Base-by-base conservation (phyloP, 1,284 basidiomycete species). In the Ustilago hordei region DNA sequence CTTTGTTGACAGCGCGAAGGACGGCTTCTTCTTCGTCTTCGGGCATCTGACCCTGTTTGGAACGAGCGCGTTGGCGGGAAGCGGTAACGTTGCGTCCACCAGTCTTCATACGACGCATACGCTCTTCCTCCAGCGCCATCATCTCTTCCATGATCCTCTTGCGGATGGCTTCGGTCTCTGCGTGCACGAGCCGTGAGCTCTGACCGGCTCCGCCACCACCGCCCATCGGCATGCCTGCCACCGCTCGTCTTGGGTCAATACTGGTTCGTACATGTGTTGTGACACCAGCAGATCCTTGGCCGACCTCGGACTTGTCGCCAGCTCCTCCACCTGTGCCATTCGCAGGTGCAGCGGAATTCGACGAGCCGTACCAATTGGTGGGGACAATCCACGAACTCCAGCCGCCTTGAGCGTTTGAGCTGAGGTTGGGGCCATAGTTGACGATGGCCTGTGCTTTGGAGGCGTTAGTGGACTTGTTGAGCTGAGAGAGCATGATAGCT, bases 81-180 rank as follows among this genome's bases (percentile, higher is more conserved):
- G 66, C 70, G 2, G 59, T 63, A 2, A 79, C 61, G 38, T 69
- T 73, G 39, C 73, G 75, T 3, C 79, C 79, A 8, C 80, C 90
- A 75, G 92, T 91, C 64, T 91, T 91, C 96, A 98, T 99, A 15
- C 95, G 90, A 65, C 92, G 91, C 91, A 99, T 96, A 31, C 96
- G 90, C 86, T 98, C 95, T 84, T 99, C 95, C 86, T 99, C 96
- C 32, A 99, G 88, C 45, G 93, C 90, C 83, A 98, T 90, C 96
- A 99, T 99, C 89, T 99, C 96, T 82, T 93, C 91, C 97, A 99
- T 99, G 81, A 99, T 99, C 32, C 95, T 90, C 80, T 95, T 93
- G 15, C 94, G 90, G 79, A 99, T 99, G 1, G 93, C 93, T 0
- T 93, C 90, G 28, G 84, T 83, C 61, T 85, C 82, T 3, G 80